A percentile compares a stretch with the other conserved stretches of the same genome.
phyloP scores from a whole-genome alignment of 768 basidiomycete genomes.

The Suillus discolor region DNA sequence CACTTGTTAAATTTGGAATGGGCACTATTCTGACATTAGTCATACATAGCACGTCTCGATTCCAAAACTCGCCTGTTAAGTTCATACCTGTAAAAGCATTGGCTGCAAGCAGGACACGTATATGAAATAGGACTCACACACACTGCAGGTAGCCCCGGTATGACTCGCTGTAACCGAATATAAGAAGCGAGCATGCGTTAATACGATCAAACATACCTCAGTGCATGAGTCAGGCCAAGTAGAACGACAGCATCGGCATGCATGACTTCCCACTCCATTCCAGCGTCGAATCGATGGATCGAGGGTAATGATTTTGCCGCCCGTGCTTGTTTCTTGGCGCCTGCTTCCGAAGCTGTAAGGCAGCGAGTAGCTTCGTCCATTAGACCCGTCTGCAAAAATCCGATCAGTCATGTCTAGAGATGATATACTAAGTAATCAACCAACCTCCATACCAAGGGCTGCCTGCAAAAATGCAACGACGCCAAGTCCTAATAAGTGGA shows the following conservation, averaged over 20 bases:
- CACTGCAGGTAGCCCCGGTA: conserved; percentile 82
- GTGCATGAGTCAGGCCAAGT: conserved; percentile 68
- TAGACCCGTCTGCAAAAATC: conserved; percentile 48
- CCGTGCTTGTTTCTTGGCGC: conserved; percentile 54
- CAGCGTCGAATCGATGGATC: conserved; percentile 53
- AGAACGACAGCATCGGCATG: conserved; percentile 74
- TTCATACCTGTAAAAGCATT: conserved; percentile 37
- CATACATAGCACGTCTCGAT: neutral
- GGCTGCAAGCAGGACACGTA: conserved; percentile 5
- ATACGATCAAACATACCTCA: conserved; percentile 48
- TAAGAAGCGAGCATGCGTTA: neutral
- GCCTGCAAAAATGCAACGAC: conserved; percentile 77
- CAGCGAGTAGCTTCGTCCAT: conserved; percentile 64
- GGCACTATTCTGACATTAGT: conserved; percentile 41
- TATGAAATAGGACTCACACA: conserved; percentile 47
- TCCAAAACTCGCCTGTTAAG: conserved; percentile 53
- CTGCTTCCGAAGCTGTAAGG: conserved; percentile 61
- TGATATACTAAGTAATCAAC: neutral
- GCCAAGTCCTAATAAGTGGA: conserved; percentile 73
- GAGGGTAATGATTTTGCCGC: conserved; percentile 34
- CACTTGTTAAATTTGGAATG: conserved; percentile 78
- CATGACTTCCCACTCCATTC: conserved; percentile 77
- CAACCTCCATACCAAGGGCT: conserved; percentile 79
- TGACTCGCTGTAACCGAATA: conserved; percentile 53
- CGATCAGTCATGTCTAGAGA: neutral